These are phyloP conservation scores for Botrytis fabae DNA, from an alignment of 2,329 filamentous ascomycete species.

Conservation along the genomic window DNA sequence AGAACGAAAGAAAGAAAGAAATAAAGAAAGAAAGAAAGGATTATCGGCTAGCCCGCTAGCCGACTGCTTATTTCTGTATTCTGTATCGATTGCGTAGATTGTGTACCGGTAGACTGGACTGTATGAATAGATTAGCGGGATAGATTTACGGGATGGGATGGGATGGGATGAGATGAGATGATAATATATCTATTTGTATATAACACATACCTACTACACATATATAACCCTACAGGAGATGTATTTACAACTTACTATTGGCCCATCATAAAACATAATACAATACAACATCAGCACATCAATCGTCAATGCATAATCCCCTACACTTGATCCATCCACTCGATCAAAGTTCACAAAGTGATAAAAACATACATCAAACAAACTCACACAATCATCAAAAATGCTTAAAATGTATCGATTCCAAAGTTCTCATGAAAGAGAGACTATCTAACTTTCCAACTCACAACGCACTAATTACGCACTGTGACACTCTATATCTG, in stretches of 20 bases:
- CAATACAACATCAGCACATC: neutral
- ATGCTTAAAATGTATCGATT: neutral
- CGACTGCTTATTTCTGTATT: too few relatives aligned
- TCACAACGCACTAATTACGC: neutral
- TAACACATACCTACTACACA: too few relatives aligned
- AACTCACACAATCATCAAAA: neutral
- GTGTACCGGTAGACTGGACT: too few relatives aligned
- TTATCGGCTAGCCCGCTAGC: too few relatives aligned
- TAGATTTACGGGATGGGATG: too few relatives aligned
- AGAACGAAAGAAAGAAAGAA: too few relatives aligned
- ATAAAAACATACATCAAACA: neutral
- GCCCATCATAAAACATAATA: neutral
- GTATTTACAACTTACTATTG: neutral
- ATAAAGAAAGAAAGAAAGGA: too few relatives aligned
- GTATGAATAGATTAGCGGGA: too few relatives aligned
- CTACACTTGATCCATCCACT: neutral
- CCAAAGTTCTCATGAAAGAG: neutral
- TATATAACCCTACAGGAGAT: too few relatives aligned
- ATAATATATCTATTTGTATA: too few relatives aligned
- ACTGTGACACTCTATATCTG: constrained; percentile 1
- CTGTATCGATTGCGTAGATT: too few relatives aligned
- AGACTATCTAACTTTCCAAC: constrained; percentile 5
- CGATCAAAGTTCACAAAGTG: neutral
- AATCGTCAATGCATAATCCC: neutral
- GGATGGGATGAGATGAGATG: too few relatives aligned